Base-by-base conservation (phyloP, 2,329 filamentous ascomycete genomes). In the Mycosphaerella sp. region DNA sequence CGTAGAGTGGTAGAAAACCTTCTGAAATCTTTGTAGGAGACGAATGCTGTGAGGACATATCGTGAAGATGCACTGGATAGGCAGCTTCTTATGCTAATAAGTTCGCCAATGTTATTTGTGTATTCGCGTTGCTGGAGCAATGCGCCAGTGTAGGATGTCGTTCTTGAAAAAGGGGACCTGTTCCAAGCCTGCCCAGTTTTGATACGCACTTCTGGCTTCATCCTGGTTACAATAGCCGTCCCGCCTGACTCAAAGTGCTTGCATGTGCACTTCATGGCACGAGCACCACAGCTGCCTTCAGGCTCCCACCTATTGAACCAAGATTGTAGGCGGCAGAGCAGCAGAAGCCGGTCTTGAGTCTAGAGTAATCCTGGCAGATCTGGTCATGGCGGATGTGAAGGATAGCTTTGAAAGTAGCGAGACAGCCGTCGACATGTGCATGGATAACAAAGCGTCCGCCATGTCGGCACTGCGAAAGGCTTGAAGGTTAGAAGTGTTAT, bases 101-200 rank as follows among this genome's bases (percentile, higher is more conserved):
- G 13, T 6, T 10, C 2, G 37, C 6, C 10, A 36, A 47, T 48
- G 45, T 48, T 48, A 35, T 48, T 36, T 48, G 45, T 48, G 25
- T 21, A 14, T 34, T 17, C 14, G 13, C 37, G 45, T 48, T 48
- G 45, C 45, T 41, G 45, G 25, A 48, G 45, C 40, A 35, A 48
- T 48, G 9, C 21, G 27, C 25, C 25, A 48, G 28, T 32, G 34
- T 25, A 27, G 45, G 45, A 41, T 48, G 45, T 35, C 45, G 45
- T 40, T 48, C 36, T 30, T 34, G 17, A 28, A 34, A 9, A 9
- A 13, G 44, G 21, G 8, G 8, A 21, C 18, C 14, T 16, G 16
- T 32, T 25, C 45, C 45, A 41, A 48, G 45, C 39, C 39, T 16
- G 27, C 45, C 45, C 37, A 48, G 36, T 41, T 41, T 40, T 40